phyloP scores from a whole-genome alignment of 2,329 filamentous ascomycete species.

The Colletotrichum echinochloae region DNA sequence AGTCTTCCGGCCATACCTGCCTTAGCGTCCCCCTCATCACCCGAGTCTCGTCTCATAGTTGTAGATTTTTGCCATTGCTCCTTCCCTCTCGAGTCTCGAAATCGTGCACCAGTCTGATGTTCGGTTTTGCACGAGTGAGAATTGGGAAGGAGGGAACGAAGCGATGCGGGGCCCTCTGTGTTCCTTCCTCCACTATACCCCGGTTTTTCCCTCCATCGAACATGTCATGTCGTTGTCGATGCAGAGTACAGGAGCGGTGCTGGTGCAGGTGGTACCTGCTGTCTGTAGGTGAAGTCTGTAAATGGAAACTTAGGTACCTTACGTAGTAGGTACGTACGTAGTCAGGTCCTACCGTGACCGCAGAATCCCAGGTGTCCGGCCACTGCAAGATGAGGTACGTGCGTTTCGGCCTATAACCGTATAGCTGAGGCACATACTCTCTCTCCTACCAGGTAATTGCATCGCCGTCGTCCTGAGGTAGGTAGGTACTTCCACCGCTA shows the following conservation, averaged over 20 bases:
- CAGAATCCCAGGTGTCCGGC: conserved; percentile 23
- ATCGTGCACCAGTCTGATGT: conserved; percentile 31
- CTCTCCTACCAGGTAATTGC: no score
- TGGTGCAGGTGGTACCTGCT: no score
- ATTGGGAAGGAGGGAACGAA: conserved; percentile 34
- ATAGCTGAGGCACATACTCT: no score
- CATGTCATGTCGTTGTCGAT: neutral
- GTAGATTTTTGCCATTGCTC: conserved; percentile 13
- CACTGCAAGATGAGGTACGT: no score
- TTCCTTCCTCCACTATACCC: neutral
- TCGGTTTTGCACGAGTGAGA: conserved; percentile 26
- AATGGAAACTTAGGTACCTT: no score
- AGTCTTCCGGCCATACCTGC: neutral
- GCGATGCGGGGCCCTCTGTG: conserved; percentile 29
- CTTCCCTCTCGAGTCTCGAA: conserved; percentile 36
- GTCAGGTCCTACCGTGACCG: neutral
- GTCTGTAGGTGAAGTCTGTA: no score
- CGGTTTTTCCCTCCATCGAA: neutral
- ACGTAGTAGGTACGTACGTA: no score
- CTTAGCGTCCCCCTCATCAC: conserved; percentile 28
- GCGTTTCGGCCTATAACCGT: no score
- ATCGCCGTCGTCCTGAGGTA: no score
- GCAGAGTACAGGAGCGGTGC: no score
- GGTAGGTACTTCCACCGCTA: no score
- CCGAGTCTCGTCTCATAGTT: conserved; percentile 10